A percentile compares a stretch with the other conserved stretches of the same genome.
Evolutionary conservation across 208 protist species (phyloP).

Genomic region (Tritrichomonas foetus): DNA sequence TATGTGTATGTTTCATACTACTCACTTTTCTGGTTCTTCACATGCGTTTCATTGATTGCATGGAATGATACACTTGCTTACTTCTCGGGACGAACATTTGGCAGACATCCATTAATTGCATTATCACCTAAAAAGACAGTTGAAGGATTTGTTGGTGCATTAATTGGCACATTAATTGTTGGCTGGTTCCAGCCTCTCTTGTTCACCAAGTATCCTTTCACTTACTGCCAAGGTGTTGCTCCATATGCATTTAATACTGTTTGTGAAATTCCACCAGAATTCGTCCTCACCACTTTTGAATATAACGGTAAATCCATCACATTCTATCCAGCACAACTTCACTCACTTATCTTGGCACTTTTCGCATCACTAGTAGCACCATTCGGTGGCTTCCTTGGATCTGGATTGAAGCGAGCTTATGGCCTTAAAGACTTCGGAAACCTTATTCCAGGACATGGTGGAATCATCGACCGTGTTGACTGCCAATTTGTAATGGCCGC

Average conservation of each 20-base stretch:
- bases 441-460: constrained; percentile 92
- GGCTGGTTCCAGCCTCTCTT: constrained; percentile 42
- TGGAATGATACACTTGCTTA: constrained; percentile 62
- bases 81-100: constrained; percentile 64
- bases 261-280: not conserved
- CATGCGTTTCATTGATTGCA: constrained; percentile 53
- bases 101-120: constrained; percentile 57
- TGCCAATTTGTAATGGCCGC: constrained; percentile 86
- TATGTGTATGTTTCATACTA: not conserved
- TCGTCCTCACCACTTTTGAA: not conserved
- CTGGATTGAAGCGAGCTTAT: constrained; percentile 88
- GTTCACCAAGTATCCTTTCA: constrained; percentile 36
- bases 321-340: constrained; percentile 69
- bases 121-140: constrained; percentile 72
- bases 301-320: not conserved
- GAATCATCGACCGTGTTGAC: constrained; percentile 92
- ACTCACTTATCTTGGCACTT: constrained; percentile 79
- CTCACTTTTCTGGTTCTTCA: constrained; percentile 48
- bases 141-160: constrained; percentile 69
- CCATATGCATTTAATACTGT: not conserved
- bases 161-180: constrained; percentile 60
- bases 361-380: constrained; percentile 89
- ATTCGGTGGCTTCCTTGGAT: constrained; percentile 95
- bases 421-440: constrained; percentile 94
- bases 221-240: not conserved